phyloP scores from a whole-genome alignment of 2,329 filamentous ascomycete species.

The Macrophomina pseudophaseolina region DNA sequence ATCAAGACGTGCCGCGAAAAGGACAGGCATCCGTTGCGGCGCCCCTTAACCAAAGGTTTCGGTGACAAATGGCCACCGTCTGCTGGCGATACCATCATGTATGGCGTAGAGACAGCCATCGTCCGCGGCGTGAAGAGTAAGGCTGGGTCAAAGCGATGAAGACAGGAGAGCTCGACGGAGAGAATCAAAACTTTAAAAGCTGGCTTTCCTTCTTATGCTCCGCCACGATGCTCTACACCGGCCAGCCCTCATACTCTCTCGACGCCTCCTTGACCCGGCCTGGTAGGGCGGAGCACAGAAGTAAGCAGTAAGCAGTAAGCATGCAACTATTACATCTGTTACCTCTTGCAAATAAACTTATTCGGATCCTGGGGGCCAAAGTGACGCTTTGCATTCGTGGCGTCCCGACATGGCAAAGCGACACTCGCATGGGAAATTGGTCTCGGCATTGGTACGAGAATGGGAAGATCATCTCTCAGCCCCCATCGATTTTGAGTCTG shows the following conservation, averaged over 20 bases:
- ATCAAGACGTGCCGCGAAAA: slow-evolving; percentile 1
- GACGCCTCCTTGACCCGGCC: neutral
- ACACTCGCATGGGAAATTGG: neutral
- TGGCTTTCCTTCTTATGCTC: neutral
- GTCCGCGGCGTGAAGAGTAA: neutral
- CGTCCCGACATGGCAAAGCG: neutral
- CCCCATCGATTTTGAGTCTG: neutral
- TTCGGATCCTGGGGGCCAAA: neutral
- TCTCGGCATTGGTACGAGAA: neutral
- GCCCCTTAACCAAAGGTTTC: slow-evolving; percentile 1
- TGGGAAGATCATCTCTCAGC: neutral
- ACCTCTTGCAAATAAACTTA: neutral
- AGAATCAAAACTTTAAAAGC: neutral
- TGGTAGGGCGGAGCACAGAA: neutral
- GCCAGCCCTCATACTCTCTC: neutral
- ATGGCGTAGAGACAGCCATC: neutral
- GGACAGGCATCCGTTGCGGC: neutral
- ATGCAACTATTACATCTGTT: neutral
- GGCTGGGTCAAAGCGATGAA: too few relatives aligned
- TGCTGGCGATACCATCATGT: neutral
- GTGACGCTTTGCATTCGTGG: neutral
- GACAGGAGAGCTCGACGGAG: neutral
- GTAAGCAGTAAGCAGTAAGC: neutral
- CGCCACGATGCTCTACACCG: neutral
- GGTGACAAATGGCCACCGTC: slow-evolving; percentile 3